Evolutionary conservation across 495 filamentous ascomycete genomes (phyloP), one percentile per base, ranked within the genome.

Genomic region (Hypoxylon subgilvum): DNA sequence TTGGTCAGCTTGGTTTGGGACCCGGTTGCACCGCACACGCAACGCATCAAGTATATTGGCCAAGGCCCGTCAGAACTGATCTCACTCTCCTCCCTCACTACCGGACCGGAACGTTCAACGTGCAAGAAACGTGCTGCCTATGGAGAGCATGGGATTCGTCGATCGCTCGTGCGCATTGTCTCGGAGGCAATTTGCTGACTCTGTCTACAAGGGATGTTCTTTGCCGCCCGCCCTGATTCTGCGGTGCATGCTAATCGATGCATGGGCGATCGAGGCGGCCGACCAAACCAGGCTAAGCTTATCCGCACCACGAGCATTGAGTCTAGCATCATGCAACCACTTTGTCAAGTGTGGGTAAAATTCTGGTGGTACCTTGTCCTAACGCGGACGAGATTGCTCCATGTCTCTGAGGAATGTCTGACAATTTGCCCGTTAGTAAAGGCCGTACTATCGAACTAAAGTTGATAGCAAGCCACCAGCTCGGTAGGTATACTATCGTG

Each of bases 51-150:
- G 44, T 54, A 61, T 54, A 30, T 53, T 30, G 43, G 14, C 23
- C 43, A 50, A 31, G 52, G 42, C 13, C 27, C 12, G 28, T 44
- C 17, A 49, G 40, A 47, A 18, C 48, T 41, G 57, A 58, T 55
- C 49, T 51, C 32, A 57, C 49, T n/a, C 42, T 34, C 18, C 32
- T 52, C 49, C 16, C 42, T 34, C 18, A 16, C 23, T 31, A 12
- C 31, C 35, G 23, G 27, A 31, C 43, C 48, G 39, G 45, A 43
- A 39, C 32, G 36, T 46, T n/a, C 61, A 64, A 64, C 61, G 61
- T 64, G 61, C 61, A 55, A 59, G 61, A 64, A 64, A 64, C 61
- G 61, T 64, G 61, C 49, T 58, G 12, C 38, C 61, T 64, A 64
- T 64, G 54, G 54, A 41, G 54, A 43, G 45, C 49, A 54, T 55